These are phyloP conservation scores for Anisodus tanguticus DNA, from an alignment of 257 asterid species.

Conservation along the genomic window DNA sequence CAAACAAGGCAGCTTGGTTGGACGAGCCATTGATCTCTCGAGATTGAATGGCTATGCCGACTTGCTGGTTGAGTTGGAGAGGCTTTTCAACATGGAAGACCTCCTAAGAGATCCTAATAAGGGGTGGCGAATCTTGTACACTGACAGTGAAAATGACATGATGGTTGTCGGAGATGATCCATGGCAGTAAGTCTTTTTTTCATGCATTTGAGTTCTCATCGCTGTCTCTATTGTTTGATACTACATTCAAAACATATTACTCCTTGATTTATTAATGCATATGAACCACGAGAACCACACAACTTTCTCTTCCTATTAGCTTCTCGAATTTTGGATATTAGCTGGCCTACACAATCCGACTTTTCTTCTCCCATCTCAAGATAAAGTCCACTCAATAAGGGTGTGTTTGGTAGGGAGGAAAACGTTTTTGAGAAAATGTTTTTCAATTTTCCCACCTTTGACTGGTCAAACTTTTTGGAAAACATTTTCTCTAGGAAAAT, in stretches of 20 bases:
- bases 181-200: constrained; percentile 76
- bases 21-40: constrained; percentile 92
- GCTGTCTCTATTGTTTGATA: not conserved
- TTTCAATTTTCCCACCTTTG: not conserved
- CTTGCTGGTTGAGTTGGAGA: constrained; percentile 73
- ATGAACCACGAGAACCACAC: not conserved
- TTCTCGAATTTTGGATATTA: not conserved
- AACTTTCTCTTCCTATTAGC: not conserved
- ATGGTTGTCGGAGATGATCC: constrained; percentile 99
- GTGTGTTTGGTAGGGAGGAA: not conserved
- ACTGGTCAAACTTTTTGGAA: not conserved
- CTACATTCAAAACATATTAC: not conserved
- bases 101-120: constrained; percentile 71
- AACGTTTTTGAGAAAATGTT: not conserved
- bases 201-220: not conserved
- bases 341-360: not conserved
- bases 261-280: not conserved
- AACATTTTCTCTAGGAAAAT: not conserved
- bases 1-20: constrained; percentile 95
- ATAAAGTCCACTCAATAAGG: not conserved
- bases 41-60: constrained; percentile 70
- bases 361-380: not conserved
- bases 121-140: constrained; percentile 91
- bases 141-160: constrained; percentile 95
- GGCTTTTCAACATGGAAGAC: constrained; percentile 87